Evolutionary conservation across 192 early-diverging fungal species (phyloP), one percentile per base, ranked within the genome.

Genomic region (Podila horticola): DNA sequence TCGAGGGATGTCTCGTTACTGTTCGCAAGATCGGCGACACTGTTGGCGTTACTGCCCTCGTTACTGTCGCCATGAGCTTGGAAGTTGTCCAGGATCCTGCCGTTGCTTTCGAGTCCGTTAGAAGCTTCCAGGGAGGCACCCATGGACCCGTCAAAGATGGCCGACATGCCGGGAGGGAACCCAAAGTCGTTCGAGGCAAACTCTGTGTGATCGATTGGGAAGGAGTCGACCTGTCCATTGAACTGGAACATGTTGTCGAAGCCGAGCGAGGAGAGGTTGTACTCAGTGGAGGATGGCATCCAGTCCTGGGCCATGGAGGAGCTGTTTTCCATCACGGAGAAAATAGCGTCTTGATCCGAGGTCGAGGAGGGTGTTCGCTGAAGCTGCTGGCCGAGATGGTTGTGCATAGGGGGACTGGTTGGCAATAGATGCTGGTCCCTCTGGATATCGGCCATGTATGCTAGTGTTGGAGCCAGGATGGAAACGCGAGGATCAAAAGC

Each of bases 211-310:
- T 81, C 77, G 34, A 81, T 81, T 15, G 70, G 71, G 62, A 73
- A 81, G 4, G 77, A 10, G 29, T 81, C 77, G 5, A 66, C 38
- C 62, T 81, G 77, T 5, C 71, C 67, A 22, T 66, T 73, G 58
- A 73, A 81, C 45, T 72, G 67, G 36, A 81, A 81, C 62, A 81
- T 73, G 45, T 24, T 67, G 36, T 81, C 77, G n/a, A 81, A 81
- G 11, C 77, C 77, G 24, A 81, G 77, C 34, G 70, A 69, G 24
- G 77, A 68, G 30, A 81, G 67, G 34, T 81, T 73, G 45, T 64
- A 73, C 9, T 81, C 77, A 15, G 65, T 6, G n/a, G 77, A 38
- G 17, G 77, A 62, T 19, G 66, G 62, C 36, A 72, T 73, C 77
- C 77, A 81, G 26, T 81, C 77, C 34, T 68, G 71, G 62, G 62